Conservation (phyloP, 164 flowering plant species). For the Kingdonia uniflora region DNA sequence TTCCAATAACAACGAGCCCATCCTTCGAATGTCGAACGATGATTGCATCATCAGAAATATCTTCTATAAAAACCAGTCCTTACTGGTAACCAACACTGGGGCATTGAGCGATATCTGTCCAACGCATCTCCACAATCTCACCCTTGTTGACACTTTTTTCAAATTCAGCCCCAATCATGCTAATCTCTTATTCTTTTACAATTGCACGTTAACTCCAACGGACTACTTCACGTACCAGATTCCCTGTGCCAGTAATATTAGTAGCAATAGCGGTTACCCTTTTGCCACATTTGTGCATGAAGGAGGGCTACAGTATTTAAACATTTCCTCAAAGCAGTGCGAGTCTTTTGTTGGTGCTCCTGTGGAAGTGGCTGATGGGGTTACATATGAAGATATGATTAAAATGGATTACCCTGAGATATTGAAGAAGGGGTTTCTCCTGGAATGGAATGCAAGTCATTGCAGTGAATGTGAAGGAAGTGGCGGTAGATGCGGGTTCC, state of each 20-base stretch:
- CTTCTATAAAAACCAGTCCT: slow-evolving; percentile 22
- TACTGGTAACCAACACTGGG: slow-evolving; percentile 17
- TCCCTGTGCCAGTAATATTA: slow-evolving; percentile 18
- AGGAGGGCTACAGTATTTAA: slow-evolving; percentile 10
- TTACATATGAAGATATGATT: not conserved
- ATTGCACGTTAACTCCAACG: slow-evolving; percentile 18
- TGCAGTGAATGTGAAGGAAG: slow-evolving; percentile 31
- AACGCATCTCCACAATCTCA: slow-evolving; percentile 28
- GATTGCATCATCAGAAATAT: slow-evolving; percentile 31
- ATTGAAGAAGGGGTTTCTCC: slow-evolving; percentile 31
- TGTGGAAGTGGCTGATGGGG: slow-evolving; percentile 8
- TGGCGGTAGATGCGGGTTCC: slow-evolving; percentile 39
- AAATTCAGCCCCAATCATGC: slow-evolving; percentile 6
- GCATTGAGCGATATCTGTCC: slow-evolving; percentile 23
- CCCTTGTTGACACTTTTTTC: slow-evolving; percentile 24
- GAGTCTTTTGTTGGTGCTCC: slow-evolving; percentile 23
- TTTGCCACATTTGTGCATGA: slow-evolving; percentile 27
- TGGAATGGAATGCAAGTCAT: slow-evolving; percentile 33
- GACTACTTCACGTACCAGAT: slow-evolving; percentile 1
- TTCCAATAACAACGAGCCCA: slow-evolving; percentile 13
- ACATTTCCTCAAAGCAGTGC: slow-evolving; percentile 23
- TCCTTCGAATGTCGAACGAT: slow-evolving; percentile 22
- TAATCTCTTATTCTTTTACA: slow-evolving; percentile 32
- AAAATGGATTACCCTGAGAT: slow-evolving; percentile 12
- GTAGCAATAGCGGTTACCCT: slow-evolving; percentile 8